Conservation (phyloP, 306 rosid species). For the Dalbergia oliveri region DNA sequence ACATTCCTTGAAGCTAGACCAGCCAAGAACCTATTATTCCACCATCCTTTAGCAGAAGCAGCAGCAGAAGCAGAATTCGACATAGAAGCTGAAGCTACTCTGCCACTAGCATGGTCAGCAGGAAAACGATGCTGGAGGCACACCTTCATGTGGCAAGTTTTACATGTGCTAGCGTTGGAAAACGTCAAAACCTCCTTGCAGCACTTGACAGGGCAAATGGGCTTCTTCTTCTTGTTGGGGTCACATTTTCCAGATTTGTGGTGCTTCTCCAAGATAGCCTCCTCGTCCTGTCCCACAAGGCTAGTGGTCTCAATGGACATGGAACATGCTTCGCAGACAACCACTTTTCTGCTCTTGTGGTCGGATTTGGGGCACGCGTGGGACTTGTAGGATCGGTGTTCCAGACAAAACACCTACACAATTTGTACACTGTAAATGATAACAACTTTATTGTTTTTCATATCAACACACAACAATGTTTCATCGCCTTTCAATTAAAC, state of each 20-base stretch:
- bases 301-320: constrained; percentile 78
- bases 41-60: constrained; percentile 23
- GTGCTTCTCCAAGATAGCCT: constrained; percentile 63
- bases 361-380: constrained; percentile 80
- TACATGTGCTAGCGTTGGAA: constrained; percentile 75
- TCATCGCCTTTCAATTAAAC: too few relatives aligned
- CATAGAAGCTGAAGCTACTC: neutral
- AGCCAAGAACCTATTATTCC: constrained; percentile 69
- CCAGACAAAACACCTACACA: constrained; percentile 78
- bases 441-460: neutral
- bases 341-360: constrained; percentile 79
- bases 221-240: constrained; percentile 81
- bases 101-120: constrained; percentile 74
- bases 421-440: neutral
- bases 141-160: constrained; percentile 74
- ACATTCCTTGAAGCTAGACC: constrained; percentile 66
- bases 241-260: constrained; percentile 73
- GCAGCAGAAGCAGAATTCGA: neutral
- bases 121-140: constrained; percentile 90
- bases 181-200: constrained; percentile 83
- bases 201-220: constrained; percentile 71
- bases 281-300: constrained; percentile 46
- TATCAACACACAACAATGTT: neutral
- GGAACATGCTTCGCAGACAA: constrained; percentile 79
- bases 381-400: constrained; percentile 77